Conservation (phyloP, 176 grass and related monocot genomes). For the Themeda triandra region DNA sequence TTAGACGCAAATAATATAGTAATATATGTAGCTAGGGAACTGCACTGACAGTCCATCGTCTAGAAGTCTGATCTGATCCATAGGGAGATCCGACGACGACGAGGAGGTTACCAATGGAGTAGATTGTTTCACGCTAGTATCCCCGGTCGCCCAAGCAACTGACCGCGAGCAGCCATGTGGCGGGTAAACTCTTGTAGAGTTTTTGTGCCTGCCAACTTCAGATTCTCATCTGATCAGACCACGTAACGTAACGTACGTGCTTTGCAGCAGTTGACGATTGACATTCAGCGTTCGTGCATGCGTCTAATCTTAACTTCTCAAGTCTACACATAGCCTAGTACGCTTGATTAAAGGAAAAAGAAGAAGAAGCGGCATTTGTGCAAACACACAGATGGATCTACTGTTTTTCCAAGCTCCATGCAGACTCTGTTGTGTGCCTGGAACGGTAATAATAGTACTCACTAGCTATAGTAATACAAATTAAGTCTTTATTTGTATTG, state of each 20-base stretch:
- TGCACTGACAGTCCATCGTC: background rate
- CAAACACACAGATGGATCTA: background rate
- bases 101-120: background rate
- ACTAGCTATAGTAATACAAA: background rate
- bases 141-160: background rate
- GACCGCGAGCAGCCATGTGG: background rate
- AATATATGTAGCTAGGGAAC: too few species aligned
- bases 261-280: constrained; percentile 11
- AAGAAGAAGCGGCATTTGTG: background rate
- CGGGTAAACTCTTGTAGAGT: background rate
- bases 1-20: background rate
- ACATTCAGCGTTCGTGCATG: background rate
- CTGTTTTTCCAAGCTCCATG: background rate
- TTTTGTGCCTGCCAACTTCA: background rate
- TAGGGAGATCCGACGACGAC: background rate
- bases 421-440: background rate
- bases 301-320: background rate
- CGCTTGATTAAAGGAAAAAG: background rate
- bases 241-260: background rate
- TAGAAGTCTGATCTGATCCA: background rate
- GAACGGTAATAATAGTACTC: background rate
- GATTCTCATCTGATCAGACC: constrained; percentile 16
- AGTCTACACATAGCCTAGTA: background rate
- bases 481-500: too few species aligned
- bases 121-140: background rate